Base-by-base conservation (phyloP, 2,329 filamentous ascomycete genomes). In the Aspergillus arachidicola region DNA sequence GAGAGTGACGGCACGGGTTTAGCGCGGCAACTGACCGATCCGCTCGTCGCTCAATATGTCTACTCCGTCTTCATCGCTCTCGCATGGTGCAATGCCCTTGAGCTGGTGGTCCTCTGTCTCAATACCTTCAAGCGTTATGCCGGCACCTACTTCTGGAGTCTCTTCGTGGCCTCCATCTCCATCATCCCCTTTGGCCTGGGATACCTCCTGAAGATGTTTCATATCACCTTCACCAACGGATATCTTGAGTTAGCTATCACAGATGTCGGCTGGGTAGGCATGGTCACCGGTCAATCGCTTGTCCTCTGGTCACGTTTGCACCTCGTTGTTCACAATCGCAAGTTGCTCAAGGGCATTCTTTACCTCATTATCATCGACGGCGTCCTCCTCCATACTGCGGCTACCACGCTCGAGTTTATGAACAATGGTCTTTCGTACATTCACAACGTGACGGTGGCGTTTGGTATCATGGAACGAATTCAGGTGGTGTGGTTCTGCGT, bases 401-500 rank as follows among this genome's bases (percentile, higher is more conserved):
- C 73, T 4, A 76, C 75, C 3, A 75, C 81, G 16, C 72, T 83
- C 56, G 78, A 79, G n/a, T 74, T 78, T 45, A 79, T 78, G 30
- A 74, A 72, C 41, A 80, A 81, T 58, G 69, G 51, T 19, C 65
- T 50, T 9, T 59, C 60, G 12, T 50, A 69, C 57, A 67, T 67
- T 0, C 19, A 21, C 1, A 62, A 68, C 6, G 79, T 77, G 60
- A 64, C 67, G 3, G 26, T 63, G 0, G 78, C 71, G 2, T 82
- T 80, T 67, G 74, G 77, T 32, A 65, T 82, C 53, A 78, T 84
- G 71, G 85, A 87, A 64, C 82, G 83, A 66, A 76, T 86, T 12
- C 84, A 87, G 67, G 78, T 87, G 57, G 80, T 82, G 3, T 76
- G 83, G 10, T 87, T 87, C 70, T 85, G 82, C 61, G 43, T 85